Evolutionary conservation across 2,329 filamentous ascomycete species (phyloP), one percentile per base, ranked within the genome.

Genomic region (Clarireedia monteithiana): DNA sequence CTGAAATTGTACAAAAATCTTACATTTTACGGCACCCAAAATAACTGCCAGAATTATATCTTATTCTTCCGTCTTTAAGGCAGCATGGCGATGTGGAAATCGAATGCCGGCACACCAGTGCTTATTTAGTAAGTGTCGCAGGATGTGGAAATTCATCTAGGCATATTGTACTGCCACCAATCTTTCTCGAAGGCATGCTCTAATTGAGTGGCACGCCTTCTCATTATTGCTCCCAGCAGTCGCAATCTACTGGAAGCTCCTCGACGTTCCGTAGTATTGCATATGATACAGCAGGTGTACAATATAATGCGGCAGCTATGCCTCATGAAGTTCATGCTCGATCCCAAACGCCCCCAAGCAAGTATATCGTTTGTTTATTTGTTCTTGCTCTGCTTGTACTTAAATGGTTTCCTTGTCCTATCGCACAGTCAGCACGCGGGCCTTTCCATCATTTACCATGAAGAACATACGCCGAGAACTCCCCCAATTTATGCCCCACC

Each of bases 401-500:
- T 76, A 71, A 88, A 87, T 45, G 75, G 74, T 72, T 86, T 87
- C 64, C 85, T 76, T 53, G 85, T 88, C 59, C 84, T 88, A 17
- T 0, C 2, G 14, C 64, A 54, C 10, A n/a, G 42, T 36, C 44
- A 63, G 42, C 63, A 27, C 44, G 58, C 36, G 15, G 23, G 30
- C 1, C 17, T 27, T 36, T 44, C 20, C 27, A 39, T 48, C 26
- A 27, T 4, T 30, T n/a, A 12, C 7, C 20, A 14, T 39, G 30
- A 3, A 42, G 3, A 26, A 44, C 84, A 66, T 78, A 88, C 85
- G 79, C 71, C 58, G 84, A 81, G 69, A 88, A 89, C 71, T 89
- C 86, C 63, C 86, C 86, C 62, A 89, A 71, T 69, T 89, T 89
- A 67, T 86, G 81, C 55, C 86, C 86, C 10, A 89, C 86, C 86